A percentile compares a stretch with the other conserved stretches of the same genome.
phyloP scores from a whole-genome alignment of 116 monocot species.

The Cymodocea nodosa region DNA sequence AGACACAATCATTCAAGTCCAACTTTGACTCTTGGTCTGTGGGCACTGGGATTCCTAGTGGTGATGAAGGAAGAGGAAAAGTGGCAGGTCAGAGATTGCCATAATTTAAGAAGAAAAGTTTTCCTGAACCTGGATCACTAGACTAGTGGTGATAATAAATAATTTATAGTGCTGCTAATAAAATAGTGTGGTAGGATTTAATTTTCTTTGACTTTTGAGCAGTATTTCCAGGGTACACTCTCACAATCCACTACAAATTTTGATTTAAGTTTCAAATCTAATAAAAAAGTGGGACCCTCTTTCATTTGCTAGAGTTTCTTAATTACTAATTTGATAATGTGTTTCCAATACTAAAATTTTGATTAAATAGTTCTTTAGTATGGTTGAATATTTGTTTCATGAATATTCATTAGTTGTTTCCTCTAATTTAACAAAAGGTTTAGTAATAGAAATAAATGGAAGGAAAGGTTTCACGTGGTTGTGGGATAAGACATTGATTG shows the following conservation, averaged over 20 bases:
- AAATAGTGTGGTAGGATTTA: background rate
- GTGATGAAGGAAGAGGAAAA: constrained; percentile 93
- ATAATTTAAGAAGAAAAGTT: constrained; percentile 2
- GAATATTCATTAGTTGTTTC: no score
- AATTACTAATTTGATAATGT: background rate
- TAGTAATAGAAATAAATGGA: no score
- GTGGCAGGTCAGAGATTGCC: constrained; percentile 60
- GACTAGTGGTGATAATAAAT: background rate
- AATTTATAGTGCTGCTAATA: background rate
- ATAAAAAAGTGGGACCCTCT: background rate
- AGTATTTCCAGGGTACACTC: background rate
- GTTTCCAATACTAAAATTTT: background rate
- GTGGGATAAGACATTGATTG: no score
- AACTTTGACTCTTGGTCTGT: constrained; percentile 88
- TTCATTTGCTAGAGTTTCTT: constrained; percentile 1
- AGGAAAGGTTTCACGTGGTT: no score
- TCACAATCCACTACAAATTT: background rate
- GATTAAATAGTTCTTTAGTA: background rate
- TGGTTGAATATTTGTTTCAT: background rate
- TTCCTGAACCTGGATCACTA: background rate
- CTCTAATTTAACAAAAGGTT: no score
- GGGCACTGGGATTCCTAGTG: constrained; percentile 30
- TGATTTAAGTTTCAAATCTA: background rate
- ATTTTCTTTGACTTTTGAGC: background rate
- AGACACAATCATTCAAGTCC: constrained; percentile 84